A percentile compares a stretch with the other conserved stretches of the same genome.
Evolutionary conservation across 352 stramenopile species (phyloP).

Genomic region (Pythium phragmitis): DNA sequence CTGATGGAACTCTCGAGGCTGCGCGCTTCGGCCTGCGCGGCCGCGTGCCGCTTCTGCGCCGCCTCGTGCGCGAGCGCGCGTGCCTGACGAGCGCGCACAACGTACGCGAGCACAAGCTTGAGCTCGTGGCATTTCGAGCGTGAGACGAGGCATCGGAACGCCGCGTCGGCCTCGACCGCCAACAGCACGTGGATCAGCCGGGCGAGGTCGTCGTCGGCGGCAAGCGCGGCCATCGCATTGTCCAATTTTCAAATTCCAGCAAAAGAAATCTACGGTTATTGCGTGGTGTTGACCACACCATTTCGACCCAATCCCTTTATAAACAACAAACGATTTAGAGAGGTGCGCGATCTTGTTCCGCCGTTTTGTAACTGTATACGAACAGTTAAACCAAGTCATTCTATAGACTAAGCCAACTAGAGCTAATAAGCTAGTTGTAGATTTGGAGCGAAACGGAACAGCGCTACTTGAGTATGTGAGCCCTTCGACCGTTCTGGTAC

Average conservation of each 20-base stretch:
- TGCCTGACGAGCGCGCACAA: slow-evolving; percentile 15
- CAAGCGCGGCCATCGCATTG: slow-evolving; percentile 10
- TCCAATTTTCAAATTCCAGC: neutral
- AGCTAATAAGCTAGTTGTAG: neutral
- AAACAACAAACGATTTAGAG: neutral
- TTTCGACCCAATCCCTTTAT: neutral
- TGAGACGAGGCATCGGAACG: slow-evolving; percentile 33
- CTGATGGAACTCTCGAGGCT: slow-evolving; percentile 41
- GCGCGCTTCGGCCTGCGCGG: slow-evolving; percentile 28
- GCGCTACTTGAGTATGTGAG: neutral
- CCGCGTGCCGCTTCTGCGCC: slow-evolving; percentile 8
- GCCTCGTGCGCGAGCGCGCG: slow-evolving; percentile 5
- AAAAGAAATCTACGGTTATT: neutral
- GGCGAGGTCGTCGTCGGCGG: slow-evolving; percentile 12
- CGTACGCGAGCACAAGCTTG: slow-evolving; percentile 28
- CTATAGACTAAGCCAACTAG: neutral
- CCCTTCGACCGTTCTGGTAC: slow-evolving; percentile 6
- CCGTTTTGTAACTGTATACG: slow-evolving; percentile 5
- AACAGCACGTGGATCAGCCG: slow-evolving; percentile 14
- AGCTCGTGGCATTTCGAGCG: slow-evolving; percentile 43
- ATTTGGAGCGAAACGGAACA: too few relatives aligned
- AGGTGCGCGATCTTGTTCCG: neutral
- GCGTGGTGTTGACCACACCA: slow-evolving; percentile 7
- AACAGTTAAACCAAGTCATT: neutral
- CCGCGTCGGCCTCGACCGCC: slow-evolving; percentile 37